Conservation (phyloP, 2,329 filamentous ascomycete species). For the Chaetomium sp. region DNA sequence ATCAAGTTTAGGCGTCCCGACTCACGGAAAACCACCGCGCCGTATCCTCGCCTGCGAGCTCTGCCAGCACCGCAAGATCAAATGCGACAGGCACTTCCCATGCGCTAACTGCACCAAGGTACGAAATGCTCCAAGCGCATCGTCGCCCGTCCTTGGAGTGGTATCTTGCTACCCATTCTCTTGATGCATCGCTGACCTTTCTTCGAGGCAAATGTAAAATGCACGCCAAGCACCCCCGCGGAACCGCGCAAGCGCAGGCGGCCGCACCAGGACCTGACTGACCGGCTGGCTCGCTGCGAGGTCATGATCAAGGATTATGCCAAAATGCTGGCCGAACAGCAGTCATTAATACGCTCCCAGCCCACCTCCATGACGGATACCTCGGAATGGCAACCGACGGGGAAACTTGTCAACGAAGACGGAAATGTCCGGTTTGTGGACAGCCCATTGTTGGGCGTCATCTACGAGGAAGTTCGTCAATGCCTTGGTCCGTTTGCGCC, state of each 20-base stretch:
- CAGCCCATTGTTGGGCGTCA: constrained; percentile 55
- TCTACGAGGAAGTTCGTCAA: constrained; percentile 57
- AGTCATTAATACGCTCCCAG: constrained; percentile 6
- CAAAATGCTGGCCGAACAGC: constrained; percentile 24
- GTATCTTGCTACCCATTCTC: background rate
- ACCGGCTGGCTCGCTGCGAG: constrained; percentile 61
- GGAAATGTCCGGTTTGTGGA: constrained; percentile 60
- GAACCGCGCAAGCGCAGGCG: constrained; percentile 61
- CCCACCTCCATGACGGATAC: constrained; percentile 39
- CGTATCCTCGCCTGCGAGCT: constrained; percentile 58
- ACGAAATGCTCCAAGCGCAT: constrained; percentile 21
- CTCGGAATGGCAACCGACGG: constrained; percentile 48
- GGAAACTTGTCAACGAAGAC: constrained; percentile 59
- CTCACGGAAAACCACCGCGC: constrained; percentile 40
- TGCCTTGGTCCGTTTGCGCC: background rate
- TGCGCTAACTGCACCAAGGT: constrained; percentile 65
- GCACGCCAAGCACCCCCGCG: constrained; percentile 61
- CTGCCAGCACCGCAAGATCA: constrained; percentile 65
- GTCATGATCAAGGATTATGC: constrained; percentile 61
- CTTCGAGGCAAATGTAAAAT: constrained; percentile 58
- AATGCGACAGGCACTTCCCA: constrained; percentile 61
- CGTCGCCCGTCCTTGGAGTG: background rate
- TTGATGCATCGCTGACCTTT: constrained; percentile 15
- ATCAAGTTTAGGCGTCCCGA: background rate
- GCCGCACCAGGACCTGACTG: constrained; percentile 64